Percentiles rank a stretch among this genome's conserved stretches.
These are phyloP conservation scores for Cucumis hystrix DNA, from an alignment of 306 rosid genomes.

Conservation along the genomic window DNA sequence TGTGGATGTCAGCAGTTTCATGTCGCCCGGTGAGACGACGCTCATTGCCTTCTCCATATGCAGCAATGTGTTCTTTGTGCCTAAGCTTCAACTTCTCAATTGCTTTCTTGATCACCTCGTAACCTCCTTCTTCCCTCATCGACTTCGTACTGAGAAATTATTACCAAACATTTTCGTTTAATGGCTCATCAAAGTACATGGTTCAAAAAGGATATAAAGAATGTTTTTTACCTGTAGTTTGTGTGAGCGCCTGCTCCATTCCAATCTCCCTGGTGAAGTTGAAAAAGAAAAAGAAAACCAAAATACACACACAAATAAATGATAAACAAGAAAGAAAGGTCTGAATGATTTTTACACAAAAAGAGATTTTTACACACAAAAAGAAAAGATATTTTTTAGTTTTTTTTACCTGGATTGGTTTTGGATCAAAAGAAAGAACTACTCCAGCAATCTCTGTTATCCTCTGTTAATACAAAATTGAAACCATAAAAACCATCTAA, in stretches of 20 bases:
- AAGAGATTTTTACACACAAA: neutral
- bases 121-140: constrained; percentile 74
- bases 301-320: neutral
- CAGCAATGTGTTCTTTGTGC: constrained; percentile 81
- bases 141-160: constrained; percentile 54
- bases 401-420: constrained; percentile 60
- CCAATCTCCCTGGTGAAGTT: constrained; percentile 67
- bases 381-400: neutral
- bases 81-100: constrained; percentile 56
- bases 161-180: neutral
- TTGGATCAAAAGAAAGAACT: constrained; percentile 76
- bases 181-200: neutral
- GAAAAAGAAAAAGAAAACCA: neutral
- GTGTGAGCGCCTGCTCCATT: constrained; percentile 99
- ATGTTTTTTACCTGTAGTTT: constrained; percentile 55
- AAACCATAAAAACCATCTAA: neutral
- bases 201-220: neutral
- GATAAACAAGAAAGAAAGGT: neutral
- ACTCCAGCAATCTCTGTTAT: constrained; percentile 80
- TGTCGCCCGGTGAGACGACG: constrained; percentile 85
- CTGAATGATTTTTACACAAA: neutral
- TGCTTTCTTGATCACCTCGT: constrained; percentile 61
- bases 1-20: constrained; percentile 75
- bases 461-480: constrained; percentile 38
- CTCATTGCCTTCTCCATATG: constrained; percentile 95